These are phyloP conservation scores for Tephrocybe sp. DNA, from an alignment of 768 basidiomycete species.

Conservation along the genomic window DNA sequence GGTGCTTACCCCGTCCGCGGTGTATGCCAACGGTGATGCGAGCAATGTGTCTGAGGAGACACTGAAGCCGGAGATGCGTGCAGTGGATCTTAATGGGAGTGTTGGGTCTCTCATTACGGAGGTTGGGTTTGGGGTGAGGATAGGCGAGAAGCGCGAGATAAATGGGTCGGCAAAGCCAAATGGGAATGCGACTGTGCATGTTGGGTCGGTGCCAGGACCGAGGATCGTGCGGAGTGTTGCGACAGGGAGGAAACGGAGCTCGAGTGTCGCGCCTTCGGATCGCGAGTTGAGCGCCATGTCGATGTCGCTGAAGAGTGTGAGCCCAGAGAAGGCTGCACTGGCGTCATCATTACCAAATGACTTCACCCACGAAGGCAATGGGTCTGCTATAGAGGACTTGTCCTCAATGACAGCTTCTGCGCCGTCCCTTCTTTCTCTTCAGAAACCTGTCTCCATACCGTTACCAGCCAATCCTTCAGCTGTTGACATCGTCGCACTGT, in stretches of 20 bases:
- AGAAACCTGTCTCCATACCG: conserved; percentile 4
- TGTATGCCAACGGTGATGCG: conserved; percentile 16
- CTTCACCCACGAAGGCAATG: conserved; percentile 11
- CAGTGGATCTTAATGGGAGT: conserved; percentile 46
- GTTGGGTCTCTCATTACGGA: conserved; percentile 46
- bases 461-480: not conserved
- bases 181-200: conserved; percentile 14
- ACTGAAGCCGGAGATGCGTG: conserved; percentile 50
- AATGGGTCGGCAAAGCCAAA: conserved; percentile 10
- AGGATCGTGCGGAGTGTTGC: conserved; percentile 60
- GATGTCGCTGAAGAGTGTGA: conserved; percentile 12
- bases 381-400: conserved; percentile 8
- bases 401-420: conserved; percentile 15
- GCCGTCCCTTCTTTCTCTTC: conserved; percentile 13
- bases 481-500: not conserved
- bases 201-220: conserved; percentile 37
- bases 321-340: conserved; percentile 1
- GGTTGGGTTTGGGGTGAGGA: conserved; percentile 38
- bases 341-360: conserved; percentile 18
- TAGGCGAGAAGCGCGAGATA: conserved; percentile 19
- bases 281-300: conserved; percentile 20
- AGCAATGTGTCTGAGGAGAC: conserved; percentile 62
- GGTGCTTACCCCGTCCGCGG: conserved; percentile 26
- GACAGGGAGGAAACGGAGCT: conserved; percentile 42
- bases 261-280: conserved; percentile 31